Conservation (phyloP, 495 filamentous ascomycete species). For the Bryoglossum gracile region DNA sequence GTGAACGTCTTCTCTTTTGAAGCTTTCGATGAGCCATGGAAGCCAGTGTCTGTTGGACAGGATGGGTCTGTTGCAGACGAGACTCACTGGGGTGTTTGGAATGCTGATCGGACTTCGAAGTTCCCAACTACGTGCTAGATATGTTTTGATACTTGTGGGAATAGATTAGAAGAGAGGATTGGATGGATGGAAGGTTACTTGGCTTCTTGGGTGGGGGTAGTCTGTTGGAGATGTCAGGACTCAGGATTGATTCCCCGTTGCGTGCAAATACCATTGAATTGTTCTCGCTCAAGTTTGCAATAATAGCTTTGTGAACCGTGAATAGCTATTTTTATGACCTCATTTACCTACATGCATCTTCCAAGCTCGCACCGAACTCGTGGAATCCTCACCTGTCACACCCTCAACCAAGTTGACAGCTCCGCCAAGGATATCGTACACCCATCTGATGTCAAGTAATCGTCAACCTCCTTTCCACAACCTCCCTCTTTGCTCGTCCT, state of each 20-base stretch:
- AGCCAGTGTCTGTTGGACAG: conserved; percentile 62
- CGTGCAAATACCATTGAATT: no score
- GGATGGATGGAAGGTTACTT: no score
- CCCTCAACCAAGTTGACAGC: not conserved
- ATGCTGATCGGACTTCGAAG: conserved; percentile 53
- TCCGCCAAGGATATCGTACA: not conserved
- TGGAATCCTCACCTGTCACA: not conserved
- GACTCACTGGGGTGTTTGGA: conserved; percentile 73
- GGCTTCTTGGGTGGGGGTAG: no score
- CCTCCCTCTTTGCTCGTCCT: no score
- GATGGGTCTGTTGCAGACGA: conserved; percentile 61
- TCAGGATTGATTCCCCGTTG: no score
- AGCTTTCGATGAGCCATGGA: conserved; percentile 77
- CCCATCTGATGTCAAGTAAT: not conserved
- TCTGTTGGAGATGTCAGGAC: no score
- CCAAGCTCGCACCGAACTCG: no score
- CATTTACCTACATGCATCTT: no score
- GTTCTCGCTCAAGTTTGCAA: no score
- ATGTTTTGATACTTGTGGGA: not conserved
- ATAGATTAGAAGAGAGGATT: no score
- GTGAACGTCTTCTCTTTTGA: conserved; percentile 79
- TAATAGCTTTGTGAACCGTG: no score
- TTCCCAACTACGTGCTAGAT: conserved; percentile 52
- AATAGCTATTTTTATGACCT: no score
- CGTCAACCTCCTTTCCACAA: not conserved